These are phyloP conservation scores for Scheffersomyces stambukii DNA, from an alignment of 1,139 yeast species.

Conservation along the genomic window DNA sequence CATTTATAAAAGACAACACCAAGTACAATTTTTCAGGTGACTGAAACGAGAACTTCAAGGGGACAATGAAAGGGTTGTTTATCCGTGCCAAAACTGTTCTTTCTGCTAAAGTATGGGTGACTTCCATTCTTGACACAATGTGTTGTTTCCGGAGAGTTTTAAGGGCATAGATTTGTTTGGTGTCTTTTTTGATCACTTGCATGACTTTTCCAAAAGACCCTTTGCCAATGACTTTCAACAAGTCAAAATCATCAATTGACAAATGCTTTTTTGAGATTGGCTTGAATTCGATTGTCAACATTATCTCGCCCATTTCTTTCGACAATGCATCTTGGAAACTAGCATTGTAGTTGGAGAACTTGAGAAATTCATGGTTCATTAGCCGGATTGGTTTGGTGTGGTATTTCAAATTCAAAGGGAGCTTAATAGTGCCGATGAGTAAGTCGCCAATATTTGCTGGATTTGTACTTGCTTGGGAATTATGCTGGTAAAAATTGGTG, in stretches of 20 bases:
- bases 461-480: conserved; percentile 6
- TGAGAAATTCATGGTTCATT: conserved; percentile 45
- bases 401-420: conserved; percentile 38
- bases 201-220: conserved; percentile 98
- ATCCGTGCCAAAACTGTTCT: conserved; percentile 91
- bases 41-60: conserved; percentile 91
- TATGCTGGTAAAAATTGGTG: conserved; percentile 16
- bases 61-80: conserved; percentile 97
- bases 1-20: conserved; percentile 89
- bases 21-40: conserved; percentile 89
- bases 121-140: conserved; percentile 90
- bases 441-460: conserved; percentile 33
- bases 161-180: conserved; percentile 89
- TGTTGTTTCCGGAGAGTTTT: conserved; percentile 92
- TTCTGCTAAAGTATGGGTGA: conserved; percentile 93
- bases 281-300: conserved; percentile 73
- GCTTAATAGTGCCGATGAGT: conserved; percentile 39
- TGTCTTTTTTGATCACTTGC: conserved; percentile 96
- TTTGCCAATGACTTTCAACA: conserved; percentile 91
- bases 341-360: conserved; percentile 28
- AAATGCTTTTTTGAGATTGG: conserved; percentile 65
- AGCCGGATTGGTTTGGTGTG: conserved; percentile 37
- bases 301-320: conserved; percentile 46
- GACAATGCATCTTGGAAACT: conserved; percentile 9
- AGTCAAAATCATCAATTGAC: conserved; percentile 85